Evolutionary conservation across 2,329 filamentous ascomycete genomes (phyloP).

Genomic region (Aaosphaeria pasadenensis): DNA sequence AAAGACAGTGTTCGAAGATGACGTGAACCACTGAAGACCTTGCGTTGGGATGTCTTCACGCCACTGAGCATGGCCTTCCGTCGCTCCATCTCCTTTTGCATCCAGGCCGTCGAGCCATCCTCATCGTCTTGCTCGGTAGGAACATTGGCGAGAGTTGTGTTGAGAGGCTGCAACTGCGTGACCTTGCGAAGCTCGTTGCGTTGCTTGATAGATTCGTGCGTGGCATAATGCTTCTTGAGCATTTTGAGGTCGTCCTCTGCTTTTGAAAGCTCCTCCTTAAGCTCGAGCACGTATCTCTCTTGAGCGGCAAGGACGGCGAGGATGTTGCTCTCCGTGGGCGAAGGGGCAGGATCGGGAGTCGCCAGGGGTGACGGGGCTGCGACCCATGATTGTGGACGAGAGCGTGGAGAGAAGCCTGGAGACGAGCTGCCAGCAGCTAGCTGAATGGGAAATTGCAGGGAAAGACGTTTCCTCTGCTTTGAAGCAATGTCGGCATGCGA

Average conservation of each 20-base stretch:
- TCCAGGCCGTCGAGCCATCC: slow-evolving; percentile 42
- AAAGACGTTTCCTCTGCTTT: slow-evolving; percentile 44
- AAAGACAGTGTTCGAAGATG: slow-evolving; percentile 72
- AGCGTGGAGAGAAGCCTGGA: slow-evolving; percentile 27
- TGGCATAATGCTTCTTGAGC: slow-evolving; percentile 81
- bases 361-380: slow-evolving; percentile 25
- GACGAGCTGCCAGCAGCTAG: slow-evolving; percentile 32
- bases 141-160: slow-evolving; percentile 36
- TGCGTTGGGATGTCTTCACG: slow-evolving; percentile 49
- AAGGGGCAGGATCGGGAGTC: slow-evolving; percentile 21
- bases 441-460: slow-evolving; percentile 49
- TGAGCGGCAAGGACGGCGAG: slow-evolving; percentile 89
- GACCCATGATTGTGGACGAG: slow-evolving; percentile 39
- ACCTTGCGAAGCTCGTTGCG: slow-evolving; percentile 59
- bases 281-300: slow-evolving; percentile 84
- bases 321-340: slow-evolving; percentile 49
- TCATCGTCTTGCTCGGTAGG: slow-evolving; percentile 39
- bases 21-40: slow-evolving; percentile 61
- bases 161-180: slow-evolving; percentile 56
- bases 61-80: slow-evolving; percentile 63
- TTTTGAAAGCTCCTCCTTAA: slow-evolving; percentile 82
- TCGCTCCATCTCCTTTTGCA: slow-evolving; percentile 66
- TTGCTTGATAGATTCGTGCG: slow-evolving; percentile 74
- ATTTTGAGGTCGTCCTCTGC: slow-evolving; percentile 74
- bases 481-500: slow-evolving; percentile 32